phyloP scores from a whole-genome alignment of 2,329 filamentous ascomycete species.

The Sclerotiophoma versabilis region DNA sequence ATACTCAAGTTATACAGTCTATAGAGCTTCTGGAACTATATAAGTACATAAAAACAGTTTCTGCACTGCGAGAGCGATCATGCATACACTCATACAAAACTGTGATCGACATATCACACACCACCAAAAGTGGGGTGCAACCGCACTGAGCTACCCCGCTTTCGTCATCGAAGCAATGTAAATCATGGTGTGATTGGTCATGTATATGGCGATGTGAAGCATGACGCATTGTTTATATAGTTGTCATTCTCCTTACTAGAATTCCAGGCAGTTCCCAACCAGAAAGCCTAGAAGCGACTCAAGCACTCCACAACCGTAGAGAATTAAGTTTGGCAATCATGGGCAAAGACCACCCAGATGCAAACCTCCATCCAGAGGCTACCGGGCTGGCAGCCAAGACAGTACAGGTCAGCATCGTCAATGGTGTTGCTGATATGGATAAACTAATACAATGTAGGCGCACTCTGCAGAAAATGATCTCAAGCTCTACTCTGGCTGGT shows the following conservation, averaged over 20 bases:
- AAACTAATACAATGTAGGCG: constrained; percentile 23
- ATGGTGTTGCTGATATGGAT: no score
- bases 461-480: constrained; percentile 56
- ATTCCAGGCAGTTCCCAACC: constrained; percentile 14
- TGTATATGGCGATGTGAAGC: background rate
- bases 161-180: constrained; percentile 22
- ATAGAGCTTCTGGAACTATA: constrained; percentile 3
- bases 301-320: background rate
- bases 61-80: background rate
- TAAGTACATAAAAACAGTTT: constrained; percentile 5
- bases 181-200: constrained; percentile 19
- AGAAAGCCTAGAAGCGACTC: background rate
- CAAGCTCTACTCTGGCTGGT: constrained; percentile 78
- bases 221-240: constrained; percentile 1
- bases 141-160: constrained; percentile 21
- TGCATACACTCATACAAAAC: background rate
- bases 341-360: constrained; percentile 46
- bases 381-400: constrained; percentile 41
- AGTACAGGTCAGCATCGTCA: constrained; percentile 32
- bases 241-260: background rate
- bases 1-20: background rate
- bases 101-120: background rate
- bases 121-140: constrained; percentile 15
- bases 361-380: constrained; percentile 45
- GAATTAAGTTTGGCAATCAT: constrained; percentile 25